These are phyloP conservation scores for Pythium sukuiense DNA, from an alignment of 352 stramenopile genomes.

Conservation along the genomic window DNA sequence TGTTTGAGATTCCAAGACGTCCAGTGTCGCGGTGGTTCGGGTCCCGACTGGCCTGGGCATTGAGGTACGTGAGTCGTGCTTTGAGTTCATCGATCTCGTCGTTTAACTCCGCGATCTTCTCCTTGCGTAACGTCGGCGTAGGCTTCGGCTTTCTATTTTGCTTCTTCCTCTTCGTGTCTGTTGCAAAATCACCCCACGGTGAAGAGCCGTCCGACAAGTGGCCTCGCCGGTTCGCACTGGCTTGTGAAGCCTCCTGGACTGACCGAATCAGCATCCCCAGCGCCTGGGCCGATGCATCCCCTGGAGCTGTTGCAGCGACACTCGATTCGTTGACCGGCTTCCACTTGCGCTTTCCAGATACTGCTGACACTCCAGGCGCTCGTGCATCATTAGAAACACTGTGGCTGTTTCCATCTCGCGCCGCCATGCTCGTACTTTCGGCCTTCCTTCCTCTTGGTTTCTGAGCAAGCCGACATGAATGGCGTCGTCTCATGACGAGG, in stretches of 20 bases:
- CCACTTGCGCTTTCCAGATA: background rate
- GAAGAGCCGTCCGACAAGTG: background rate
- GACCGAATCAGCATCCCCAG: slow-evolving; percentile 17
- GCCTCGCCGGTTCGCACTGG: slow-evolving; percentile 1
- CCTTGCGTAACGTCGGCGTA: slow-evolving; percentile 17
- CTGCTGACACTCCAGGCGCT: too few relatives aligned
- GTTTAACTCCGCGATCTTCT: slow-evolving; percentile 8
- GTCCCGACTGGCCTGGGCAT: background rate
- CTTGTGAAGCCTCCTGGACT: slow-evolving; percentile 14
- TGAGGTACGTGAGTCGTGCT: slow-evolving; percentile 7
- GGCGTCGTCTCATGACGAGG: too few relatives aligned
- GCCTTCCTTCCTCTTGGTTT: too few relatives aligned
- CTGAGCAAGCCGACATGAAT: too few relatives aligned
- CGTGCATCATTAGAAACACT: too few relatives aligned
- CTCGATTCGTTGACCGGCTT: too few relatives aligned
- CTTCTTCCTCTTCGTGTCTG: too few relatives aligned
- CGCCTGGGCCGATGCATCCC: slow-evolving; percentile 12
- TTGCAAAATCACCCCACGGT: background rate
- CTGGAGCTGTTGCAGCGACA: background rate
- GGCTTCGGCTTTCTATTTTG: too few relatives aligned
- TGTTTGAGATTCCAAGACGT: slow-evolving; percentile 12
- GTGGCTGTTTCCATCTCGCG: too few relatives aligned
- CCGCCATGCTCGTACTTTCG: too few relatives aligned
- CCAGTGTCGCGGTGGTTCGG: background rate
- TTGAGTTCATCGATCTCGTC: slow-evolving; percentile 20